These are phyloP conservation scores for Acer campestre DNA, from an alignment of 345 rosid species.

Conservation along the genomic window DNA sequence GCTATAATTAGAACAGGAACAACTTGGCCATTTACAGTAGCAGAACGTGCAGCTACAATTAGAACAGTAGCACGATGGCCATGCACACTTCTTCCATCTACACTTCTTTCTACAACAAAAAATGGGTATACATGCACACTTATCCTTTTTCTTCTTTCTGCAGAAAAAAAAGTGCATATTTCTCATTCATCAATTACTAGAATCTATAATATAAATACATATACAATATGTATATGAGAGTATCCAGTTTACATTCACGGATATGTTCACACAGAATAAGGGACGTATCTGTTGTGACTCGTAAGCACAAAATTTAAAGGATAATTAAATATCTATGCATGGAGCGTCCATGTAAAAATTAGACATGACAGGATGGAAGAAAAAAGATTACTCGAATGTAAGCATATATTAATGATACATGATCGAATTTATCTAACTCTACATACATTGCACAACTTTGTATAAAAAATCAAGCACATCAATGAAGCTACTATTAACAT, in stretches of 20 bases:
- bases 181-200: conserved; percentile 26
- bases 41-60: conserved; percentile 40
- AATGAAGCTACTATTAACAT: background rate
- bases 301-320: background rate
- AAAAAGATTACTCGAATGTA: background rate
- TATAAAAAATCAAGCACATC: background rate
- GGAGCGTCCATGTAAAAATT: background rate
- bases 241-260: conserved; percentile 6
- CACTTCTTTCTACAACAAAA: conserved; percentile 26
- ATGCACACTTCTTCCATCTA: conserved; percentile 31
- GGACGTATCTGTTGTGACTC: conserved; percentile 12
- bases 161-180: conserved; percentile 25
- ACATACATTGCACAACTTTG: conserved; percentile 1
- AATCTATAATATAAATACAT: conserved; percentile 5
- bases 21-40: conserved; percentile 32
- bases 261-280: conserved; percentile 1
- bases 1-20: conserved; percentile 37
- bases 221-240: background rate
- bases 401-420: background rate
- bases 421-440: background rate
- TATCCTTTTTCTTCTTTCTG: conserved; percentile 26
- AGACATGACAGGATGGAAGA: conserved; percentile 3
- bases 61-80: conserved; percentile 46
- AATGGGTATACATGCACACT: conserved; percentile 19
- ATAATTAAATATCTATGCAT: background rate